Base-by-base conservation (phyloP, 2,329 filamentous ascomycete genomes). In the Cylindrodendrum hubeiense region DNA sequence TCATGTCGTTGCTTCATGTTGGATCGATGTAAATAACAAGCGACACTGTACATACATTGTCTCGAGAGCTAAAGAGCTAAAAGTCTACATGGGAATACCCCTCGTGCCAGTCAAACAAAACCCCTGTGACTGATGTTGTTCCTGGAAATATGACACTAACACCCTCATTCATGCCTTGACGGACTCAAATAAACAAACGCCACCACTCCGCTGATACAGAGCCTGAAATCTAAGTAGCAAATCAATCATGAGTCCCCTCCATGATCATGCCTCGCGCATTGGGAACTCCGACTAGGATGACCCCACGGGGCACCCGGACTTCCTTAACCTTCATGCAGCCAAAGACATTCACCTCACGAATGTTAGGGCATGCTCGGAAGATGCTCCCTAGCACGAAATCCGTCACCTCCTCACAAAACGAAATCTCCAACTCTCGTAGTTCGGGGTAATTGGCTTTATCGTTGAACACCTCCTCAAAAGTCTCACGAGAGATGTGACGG, bases 401-500 rank as follows among this genome's bases (percentile, higher is more conserved):
- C 19, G 89, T 90, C 5, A 93, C 87, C 30, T 87, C 82, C 60
- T 90, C 88, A 70, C 90, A 91, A 78, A 97, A 97, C 57, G 91
- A 93, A 46, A 96, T 83, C 76, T 97, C 94, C 46, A 97, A 82
- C 62, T 91, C 87, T 65, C 83, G 82, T 34, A 98, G 83, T 12
- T 89, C 83, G 0, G 91, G 89, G 71, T 97, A 98, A 1, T 58
- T 67, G 47, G 85, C 87, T 24, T 84, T 84, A 9, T 81, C 79
- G 6, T 83, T 80, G 74, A 98, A 98, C 0, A 92, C 90, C 10
- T 90, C 86, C 67, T 93, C 89, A 64, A 97, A 94, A 0, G 93
- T 89, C 17, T 87, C 81, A 34, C 86, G 84, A 2, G 89, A 86
- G 67, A 98, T 95, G 77, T 97, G 92, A 3, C 95, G 91, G 75